A percentile compares a stretch with the other conserved stretches of the same genome.
phyloP scores from a whole-genome alignment of 2,329 filamentous ascomycete species.

The Colletotrichum cuscutae region DNA sequence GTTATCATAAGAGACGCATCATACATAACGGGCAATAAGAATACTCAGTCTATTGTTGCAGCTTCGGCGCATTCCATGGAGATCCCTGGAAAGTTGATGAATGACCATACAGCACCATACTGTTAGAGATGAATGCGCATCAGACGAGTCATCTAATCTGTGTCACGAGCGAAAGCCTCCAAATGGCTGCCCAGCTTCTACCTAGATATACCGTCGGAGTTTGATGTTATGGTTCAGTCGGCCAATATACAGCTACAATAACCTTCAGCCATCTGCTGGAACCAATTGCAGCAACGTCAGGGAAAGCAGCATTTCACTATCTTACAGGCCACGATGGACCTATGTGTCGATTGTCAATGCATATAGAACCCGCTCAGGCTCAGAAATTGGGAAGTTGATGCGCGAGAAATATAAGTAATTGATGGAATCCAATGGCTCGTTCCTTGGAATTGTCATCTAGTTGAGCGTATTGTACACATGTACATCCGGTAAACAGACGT shows the following conservation, averaged over 20 bases:
- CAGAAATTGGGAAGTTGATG: neutral
- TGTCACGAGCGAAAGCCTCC: neutral
- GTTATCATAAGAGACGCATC: too few species aligned
- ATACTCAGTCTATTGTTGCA: neutral
- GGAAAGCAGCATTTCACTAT: neutral
- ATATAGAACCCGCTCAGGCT: neutral
- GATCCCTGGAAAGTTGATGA: neutral
- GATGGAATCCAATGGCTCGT: constrained; percentile 34
- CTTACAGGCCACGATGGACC: neutral
- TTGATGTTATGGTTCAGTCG: neutral
- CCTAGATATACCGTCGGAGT: neutral
- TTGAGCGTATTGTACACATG: constrained; percentile 65
- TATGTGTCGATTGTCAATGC: neutral
- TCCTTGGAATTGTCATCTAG: constrained; percentile 52
- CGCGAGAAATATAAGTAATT: constrained; percentile 8
- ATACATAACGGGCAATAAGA: neutral
- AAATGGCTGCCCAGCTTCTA: neutral
- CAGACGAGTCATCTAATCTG: neutral
- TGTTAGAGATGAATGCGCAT: neutral
- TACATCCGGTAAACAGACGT: constrained; percentile 57
- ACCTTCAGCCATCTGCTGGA: neutral
- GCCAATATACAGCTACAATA: neutral
- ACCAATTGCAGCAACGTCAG: neutral
- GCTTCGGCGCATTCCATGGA: neutral
- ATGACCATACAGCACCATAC: neutral